Conservation (phyloP, 352 stramenopile genomes). For the Pythium monospermum region DNA sequence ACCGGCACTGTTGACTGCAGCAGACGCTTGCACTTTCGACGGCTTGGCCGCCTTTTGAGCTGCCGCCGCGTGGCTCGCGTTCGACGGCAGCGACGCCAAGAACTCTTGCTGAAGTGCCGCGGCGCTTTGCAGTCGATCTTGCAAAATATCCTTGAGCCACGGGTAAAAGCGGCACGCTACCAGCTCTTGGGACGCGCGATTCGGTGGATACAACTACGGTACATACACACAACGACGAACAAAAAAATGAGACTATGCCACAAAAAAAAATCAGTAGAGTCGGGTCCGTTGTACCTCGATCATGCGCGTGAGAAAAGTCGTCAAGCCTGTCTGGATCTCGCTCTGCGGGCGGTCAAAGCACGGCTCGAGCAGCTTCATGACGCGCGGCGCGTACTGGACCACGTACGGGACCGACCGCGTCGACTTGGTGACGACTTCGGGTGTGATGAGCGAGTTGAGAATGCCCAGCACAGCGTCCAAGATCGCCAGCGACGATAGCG, state of each 20-base stretch:
- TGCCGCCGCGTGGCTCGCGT: constrained; percentile 5
- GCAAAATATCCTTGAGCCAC: constrained; percentile 85
- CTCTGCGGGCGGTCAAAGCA: constrained; percentile 83
- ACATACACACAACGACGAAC: neutral
- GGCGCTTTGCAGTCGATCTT: constrained; percentile 69
- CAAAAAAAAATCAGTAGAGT: constrained; percentile 4
- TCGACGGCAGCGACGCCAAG: constrained; percentile 16
- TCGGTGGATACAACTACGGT: constrained; percentile 72
- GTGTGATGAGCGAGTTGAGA: constrained; percentile 74
- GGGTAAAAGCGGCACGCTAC: constrained; percentile 85
- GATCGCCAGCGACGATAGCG: constrained; percentile 81
- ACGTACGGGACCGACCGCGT: constrained; percentile 76
- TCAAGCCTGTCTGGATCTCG: constrained; percentile 72
- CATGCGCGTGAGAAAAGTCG: constrained; percentile 66
- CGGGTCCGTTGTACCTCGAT: constrained; percentile 69
- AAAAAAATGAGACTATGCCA: neutral
- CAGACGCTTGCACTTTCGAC: constrained; percentile 21
- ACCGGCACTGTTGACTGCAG: neutral
- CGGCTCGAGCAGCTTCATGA: constrained; percentile 87
- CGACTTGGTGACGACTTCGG: constrained; percentile 70
- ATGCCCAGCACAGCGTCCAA: constrained; percentile 85
- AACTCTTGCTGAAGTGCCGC: constrained; percentile 58
- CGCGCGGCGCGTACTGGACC: constrained; percentile 81
- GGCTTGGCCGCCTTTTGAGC: constrained; percentile 37
- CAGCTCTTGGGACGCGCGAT: constrained; percentile 57